phyloP scores from a whole-genome alignment of 1,284 basidiomycete species.

The Sparassis latifolia region DNA sequence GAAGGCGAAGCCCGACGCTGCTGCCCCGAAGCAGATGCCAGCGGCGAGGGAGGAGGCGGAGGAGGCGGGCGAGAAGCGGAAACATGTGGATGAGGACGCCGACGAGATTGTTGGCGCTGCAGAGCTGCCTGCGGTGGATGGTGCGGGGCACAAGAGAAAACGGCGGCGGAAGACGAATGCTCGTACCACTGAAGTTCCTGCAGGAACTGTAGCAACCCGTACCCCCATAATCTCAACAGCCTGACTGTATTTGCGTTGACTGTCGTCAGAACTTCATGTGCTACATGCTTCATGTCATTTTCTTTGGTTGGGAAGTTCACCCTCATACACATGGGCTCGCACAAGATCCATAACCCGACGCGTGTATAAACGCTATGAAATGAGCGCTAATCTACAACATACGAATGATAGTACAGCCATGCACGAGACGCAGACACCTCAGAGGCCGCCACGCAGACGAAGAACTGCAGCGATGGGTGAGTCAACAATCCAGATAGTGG shows the following conservation, averaged over 20 bases:
- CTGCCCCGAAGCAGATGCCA: neutral
- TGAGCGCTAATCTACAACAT: no score
- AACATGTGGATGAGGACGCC: slow-evolving; percentile 11
- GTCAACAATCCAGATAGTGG: neutral
- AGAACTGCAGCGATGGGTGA: slow-evolving; percentile 49
- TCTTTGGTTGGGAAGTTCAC: no score
- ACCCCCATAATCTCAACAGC: no score
- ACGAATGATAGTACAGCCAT: no score
- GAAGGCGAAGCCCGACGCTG: slow-evolving; percentile 24
- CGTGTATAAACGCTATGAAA: no score
- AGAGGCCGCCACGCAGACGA: slow-evolving; percentile 68
- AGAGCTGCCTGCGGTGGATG: slow-evolving; percentile 2
- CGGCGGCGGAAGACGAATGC: slow-evolving; percentile 23
- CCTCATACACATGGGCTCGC: no score
- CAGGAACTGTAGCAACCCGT: no score
- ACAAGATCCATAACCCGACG: no score
- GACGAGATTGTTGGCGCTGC: slow-evolving; percentile 2
- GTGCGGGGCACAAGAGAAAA: slow-evolving; percentile 27
- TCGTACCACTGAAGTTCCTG: neutral
- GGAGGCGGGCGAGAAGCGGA: slow-evolving; percentile 19
- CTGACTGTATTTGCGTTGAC: no score
- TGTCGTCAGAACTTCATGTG: neutral
- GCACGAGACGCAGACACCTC: slow-evolving; percentile 7
- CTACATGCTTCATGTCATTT: no score
- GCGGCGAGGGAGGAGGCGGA: neutral